A percentile compares a stretch with the other conserved stretches of the same genome.
phyloP scores from a whole-genome alignment of 352 stramenopile species.

The Phytophthora sp. region DNA sequence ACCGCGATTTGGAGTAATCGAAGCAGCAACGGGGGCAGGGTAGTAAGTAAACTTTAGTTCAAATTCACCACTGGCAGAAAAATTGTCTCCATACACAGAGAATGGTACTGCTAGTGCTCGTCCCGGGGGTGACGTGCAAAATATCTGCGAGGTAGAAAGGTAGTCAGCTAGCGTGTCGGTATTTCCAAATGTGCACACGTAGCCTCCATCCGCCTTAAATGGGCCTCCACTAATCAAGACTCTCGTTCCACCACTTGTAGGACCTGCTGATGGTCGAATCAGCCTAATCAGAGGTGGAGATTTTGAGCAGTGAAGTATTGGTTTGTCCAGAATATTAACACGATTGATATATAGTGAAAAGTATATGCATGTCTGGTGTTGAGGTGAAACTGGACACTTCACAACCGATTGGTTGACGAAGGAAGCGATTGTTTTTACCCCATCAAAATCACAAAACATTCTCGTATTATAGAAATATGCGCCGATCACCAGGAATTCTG shows the following conservation, averaged over 20 bases:
- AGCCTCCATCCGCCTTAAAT: conserved; percentile 26
- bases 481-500: conserved; percentile 8
- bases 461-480: conserved; percentile 21
- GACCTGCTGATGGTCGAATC: conserved; percentile 40
- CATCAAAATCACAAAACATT: conserved; percentile 23
- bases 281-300: conserved; percentile 18
- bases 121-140: conserved; percentile 39
- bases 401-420: conserved; percentile 23
- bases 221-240: conserved; percentile 38
- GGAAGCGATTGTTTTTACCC: conserved; percentile 4
- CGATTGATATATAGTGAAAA: conserved; percentile 26
- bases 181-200: conserved; percentile 39
- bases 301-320: conserved; percentile 15
- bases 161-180: conserved; percentile 17
- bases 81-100: conserved; percentile 23
- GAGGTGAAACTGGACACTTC: conserved; percentile 1
- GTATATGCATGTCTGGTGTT: conserved; percentile 6
- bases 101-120: conserved; percentile 27
- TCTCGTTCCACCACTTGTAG: conserved; percentile 41
- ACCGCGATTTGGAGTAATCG: conserved; percentile 25
- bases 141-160: conserved; percentile 34
- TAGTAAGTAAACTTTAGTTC: conserved; percentile 35
- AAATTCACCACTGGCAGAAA: neutral
- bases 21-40: conserved; percentile 9
- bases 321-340: neutral